These are phyloP conservation scores for Exserohilum rostratum DNA, from an alignment of 2,329 filamentous ascomycete genomes.

Conservation along the genomic window DNA sequence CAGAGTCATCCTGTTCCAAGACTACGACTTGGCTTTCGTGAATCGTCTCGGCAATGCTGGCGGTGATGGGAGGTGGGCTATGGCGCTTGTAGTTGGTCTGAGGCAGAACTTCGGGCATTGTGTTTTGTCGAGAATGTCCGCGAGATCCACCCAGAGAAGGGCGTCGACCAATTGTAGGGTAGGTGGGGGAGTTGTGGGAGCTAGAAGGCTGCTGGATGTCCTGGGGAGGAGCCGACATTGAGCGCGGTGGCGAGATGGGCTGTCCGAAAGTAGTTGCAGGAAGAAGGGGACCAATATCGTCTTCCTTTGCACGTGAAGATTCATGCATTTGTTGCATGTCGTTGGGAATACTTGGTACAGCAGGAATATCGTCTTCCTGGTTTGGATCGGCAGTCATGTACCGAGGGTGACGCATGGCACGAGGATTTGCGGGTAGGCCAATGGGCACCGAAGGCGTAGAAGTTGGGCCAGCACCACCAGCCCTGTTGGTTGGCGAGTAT, in stretches of 20 bases:
- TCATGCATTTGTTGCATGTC: conserved; percentile 40
- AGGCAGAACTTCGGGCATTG: conserved; percentile 47
- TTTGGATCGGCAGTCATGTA: conserved; percentile 66
- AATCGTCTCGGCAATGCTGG: conserved; percentile 63
- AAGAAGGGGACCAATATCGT: conserved; percentile 55
- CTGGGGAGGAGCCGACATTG: conserved; percentile 57
- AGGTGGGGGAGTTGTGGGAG: conserved; percentile 35
- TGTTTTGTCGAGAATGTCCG: conserved; percentile 52
- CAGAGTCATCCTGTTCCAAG: conserved; percentile 49
- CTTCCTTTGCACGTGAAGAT: conserved; percentile 39
- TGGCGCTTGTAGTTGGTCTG: conserved; percentile 47
- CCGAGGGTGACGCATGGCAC: conserved; percentile 83
- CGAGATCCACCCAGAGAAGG: conserved; percentile 45
- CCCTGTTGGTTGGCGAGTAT: conserved; percentile 43
- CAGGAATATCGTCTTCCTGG: conserved; percentile 57
- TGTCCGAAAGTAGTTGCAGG: conserved; percentile 56
- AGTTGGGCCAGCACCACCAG: conserved; percentile 44
- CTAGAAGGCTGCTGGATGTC: conserved; percentile 38
- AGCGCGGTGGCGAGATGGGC: conserved; percentile 46
- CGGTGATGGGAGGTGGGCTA: conserved; percentile 51
- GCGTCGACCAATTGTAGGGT: conserved; percentile 37
- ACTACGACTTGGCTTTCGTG: conserved; percentile 53
- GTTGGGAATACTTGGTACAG: conserved; percentile 64
- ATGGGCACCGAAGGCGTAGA: conserved; percentile 63
- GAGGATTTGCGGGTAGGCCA: conserved; percentile 87